Evolutionary conservation across 1,284 basidiomycete species (phyloP), one percentile per base, ranked within the genome.

Genomic region (Tremellales sp.): DNA sequence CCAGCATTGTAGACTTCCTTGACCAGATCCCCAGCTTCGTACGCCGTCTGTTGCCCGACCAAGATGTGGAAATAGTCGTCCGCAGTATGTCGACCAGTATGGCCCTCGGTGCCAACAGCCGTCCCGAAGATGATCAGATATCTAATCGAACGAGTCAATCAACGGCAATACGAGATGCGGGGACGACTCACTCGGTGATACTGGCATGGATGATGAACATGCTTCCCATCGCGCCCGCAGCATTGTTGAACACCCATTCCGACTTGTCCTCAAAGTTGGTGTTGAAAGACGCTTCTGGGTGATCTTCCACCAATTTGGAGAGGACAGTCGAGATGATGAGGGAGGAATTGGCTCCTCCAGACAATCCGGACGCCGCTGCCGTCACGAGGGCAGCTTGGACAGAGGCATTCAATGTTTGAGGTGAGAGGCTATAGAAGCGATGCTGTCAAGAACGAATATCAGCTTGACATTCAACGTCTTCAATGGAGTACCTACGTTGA

Each of bases 241-340:
- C 94, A 66, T 98, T 98, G 77, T 86, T 97, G 75, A 95, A 89
- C 35, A 97, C 82, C 94, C 94, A 97, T 65, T 97, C 92, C 34
- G 63, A 47, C 18, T 61, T 61, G 40, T 79, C 76, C 6, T 76
- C 57, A 72, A 68, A 73, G 46, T 86, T 70, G 18, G 79, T 71
- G 70, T 86, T 85, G 55, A 91, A 61, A 12, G 78, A 74, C 42
- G 85, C 76, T 31, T 74, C 61, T 33, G 71, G 73, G 47, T 89
- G 85, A 7, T 81, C 83, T 10, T 75, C 69, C 47, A 88, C 77
- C 57, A 95, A 87, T 69, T 87, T 81, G 35, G 79, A 68, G 64
- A 93, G 81, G 72, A 94, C 85, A 8, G 66, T 67, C 16, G 60
- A 55, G 37, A 74, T 68, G 55, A 77, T 65, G 48, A 78, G 78